These are phyloP conservation scores for Lentinus tigrinus DNA, from an alignment of 768 basidiomycete species.

Conservation along the genomic window DNA sequence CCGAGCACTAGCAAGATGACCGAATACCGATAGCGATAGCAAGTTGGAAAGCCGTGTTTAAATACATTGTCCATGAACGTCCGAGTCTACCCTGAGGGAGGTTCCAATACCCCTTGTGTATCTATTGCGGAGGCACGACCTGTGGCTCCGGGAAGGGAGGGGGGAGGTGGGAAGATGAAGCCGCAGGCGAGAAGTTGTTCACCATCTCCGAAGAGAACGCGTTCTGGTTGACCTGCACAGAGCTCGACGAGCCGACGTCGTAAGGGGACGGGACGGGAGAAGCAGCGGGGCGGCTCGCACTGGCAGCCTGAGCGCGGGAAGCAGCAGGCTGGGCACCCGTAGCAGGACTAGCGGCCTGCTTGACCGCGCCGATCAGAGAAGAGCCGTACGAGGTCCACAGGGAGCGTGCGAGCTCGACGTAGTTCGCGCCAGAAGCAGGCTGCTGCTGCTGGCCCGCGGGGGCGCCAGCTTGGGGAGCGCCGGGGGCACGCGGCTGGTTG, in stretches of 20 bases:
- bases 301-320: background rate
- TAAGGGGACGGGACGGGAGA: constrained; percentile 7
- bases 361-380: constrained; percentile 33
- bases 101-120: background rate
- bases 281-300: background rate
- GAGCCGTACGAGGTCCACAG: constrained; percentile 41
- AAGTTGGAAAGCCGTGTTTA: background rate
- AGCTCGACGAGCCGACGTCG: constrained; percentile 18
- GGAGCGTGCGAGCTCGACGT: constrained; percentile 22
- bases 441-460: constrained; percentile 24
- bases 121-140: constrained; percentile 9
- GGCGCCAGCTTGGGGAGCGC: background rate
- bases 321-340: constrained; percentile 4
- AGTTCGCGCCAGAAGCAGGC: constrained; percentile 21
- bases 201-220: constrained; percentile 18
- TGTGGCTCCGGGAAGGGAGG: constrained; percentile 45
- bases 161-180: constrained; percentile 8
- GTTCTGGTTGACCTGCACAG: constrained; percentile 15
- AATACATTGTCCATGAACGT: background rate
- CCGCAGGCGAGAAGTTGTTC: constrained; percentile 11
- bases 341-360: constrained; percentile 13
- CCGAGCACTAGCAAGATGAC: no score
- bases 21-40: no score
- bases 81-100: no score
- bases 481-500: constrained; percentile 5